phyloP scores from a whole-genome alignment of 306 rosid genomes.

The Prunus campanulata region DNA sequence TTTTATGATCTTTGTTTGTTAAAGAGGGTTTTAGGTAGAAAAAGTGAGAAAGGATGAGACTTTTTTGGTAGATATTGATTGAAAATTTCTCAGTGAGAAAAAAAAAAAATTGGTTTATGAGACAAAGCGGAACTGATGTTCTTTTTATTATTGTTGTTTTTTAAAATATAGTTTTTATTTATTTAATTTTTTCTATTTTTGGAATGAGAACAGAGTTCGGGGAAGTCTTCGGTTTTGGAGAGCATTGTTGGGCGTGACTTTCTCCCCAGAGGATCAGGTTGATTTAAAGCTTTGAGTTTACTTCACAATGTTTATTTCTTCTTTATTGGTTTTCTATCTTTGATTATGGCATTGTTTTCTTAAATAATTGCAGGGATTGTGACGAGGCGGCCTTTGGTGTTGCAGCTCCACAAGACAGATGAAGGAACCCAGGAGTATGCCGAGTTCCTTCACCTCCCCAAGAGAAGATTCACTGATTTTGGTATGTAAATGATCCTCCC shows the following conservation, averaged over 20 bases:
- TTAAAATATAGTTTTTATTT: background rate
- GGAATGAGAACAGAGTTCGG: constrained; percentile 72
- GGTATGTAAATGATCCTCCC: constrained; percentile 34
- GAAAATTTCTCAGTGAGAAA: background rate
- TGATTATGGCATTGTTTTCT: background rate
- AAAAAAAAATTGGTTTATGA: background rate
- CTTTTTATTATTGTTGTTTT: background rate
- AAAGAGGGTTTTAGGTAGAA: background rate
- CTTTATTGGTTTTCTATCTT: background rate
- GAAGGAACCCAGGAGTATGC: constrained; percentile 75
- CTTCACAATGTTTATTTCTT: background rate
- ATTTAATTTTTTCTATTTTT: background rate
- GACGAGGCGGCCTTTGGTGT: constrained; percentile 90
- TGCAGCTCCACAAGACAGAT: constrained; percentile 91
- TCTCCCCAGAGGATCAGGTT: constrained; percentile 98
- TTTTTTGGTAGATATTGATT: constrained; percentile 5
- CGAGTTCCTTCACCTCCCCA: constrained; percentile 88
- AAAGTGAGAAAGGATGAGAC: background rate
- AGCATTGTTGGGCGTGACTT: constrained; percentile 97
- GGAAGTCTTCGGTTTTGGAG: constrained; percentile 94
- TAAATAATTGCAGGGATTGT: constrained; percentile 68
- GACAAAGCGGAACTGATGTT: background rate
- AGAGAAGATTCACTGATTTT: constrained; percentile 69
- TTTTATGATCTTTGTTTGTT: background rate
- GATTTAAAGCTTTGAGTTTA: background rate